These are phyloP conservation scores for Penicillium lividum DNA, from an alignment of 495 filamentous ascomycete species.

Conservation along the genomic window DNA sequence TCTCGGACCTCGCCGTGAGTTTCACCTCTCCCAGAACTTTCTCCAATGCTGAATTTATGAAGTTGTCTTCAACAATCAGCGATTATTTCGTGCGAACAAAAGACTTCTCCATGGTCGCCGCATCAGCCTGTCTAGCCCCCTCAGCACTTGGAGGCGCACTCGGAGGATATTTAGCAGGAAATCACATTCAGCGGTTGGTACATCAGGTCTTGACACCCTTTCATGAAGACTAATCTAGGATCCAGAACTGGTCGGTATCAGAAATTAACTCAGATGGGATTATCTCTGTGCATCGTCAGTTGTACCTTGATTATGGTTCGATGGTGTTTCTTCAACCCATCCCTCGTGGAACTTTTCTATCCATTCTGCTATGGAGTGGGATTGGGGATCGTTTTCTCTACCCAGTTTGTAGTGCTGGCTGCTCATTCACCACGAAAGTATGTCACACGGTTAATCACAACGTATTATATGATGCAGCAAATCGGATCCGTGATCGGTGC, in stretches of 20 bases:
- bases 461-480: slow-evolving; percentile 4
- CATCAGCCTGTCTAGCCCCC: slow-evolving; percentile 1
- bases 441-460: background rate
- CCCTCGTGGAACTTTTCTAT: background rate
- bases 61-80: background rate
- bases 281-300: background rate
- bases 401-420: background rate
- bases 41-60: background rate
- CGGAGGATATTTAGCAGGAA: slow-evolving; percentile 1
- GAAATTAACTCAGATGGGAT: background rate
- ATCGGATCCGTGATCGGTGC: slow-evolving; percentile 2
- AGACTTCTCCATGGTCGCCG: background rate
- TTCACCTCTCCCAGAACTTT: background rate
- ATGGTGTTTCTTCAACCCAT: slow-evolving; percentile 3
- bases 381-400: background rate
- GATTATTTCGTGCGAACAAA: slow-evolving; percentile 1
- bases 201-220: background rate
- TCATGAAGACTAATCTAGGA: background rate
- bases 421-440: background rate
- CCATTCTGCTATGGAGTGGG: background rate
- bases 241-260: background rate
- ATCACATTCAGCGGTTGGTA: background rate
- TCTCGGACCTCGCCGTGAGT: background rate
- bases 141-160: slow-evolving; percentile 2
- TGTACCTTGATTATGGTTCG: background rate